Base-by-base conservation (phyloP, 2,329 filamentous ascomycete genomes). In the Monilinia vaccinii-corymbosi region DNA sequence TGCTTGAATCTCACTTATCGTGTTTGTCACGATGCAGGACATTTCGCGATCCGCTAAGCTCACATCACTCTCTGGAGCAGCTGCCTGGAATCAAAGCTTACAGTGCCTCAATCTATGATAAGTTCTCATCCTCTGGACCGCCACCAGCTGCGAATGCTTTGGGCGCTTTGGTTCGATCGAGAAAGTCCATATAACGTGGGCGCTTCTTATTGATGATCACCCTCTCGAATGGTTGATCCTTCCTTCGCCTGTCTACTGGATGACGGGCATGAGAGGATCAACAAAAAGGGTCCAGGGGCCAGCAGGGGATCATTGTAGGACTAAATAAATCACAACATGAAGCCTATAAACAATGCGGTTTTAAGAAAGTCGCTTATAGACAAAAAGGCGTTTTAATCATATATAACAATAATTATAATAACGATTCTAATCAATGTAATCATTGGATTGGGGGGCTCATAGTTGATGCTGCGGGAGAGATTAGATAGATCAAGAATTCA, bases 401-500 rank as follows among this genome's bases (percentile, higher is more conserved):
- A n/a, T n/a, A n/a, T n/a, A n/a, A n/a, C n/a, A n/a, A n/a, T n/a
- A n/a, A n/a, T n/a, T n/a, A n/a, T n/a, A n/a, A n/a, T n/a, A n/a
- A n/a, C n/a, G n/a, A n/a, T n/a, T n/a, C n/a, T n/a, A n/a, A n/a
- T n/a, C n/a, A n/a, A n/a, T n/a, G n/a, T n/a, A n/a, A n/a, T n/a
- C n/a, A n/a, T n/a, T 9, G 18, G 4, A 2, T 23, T 44, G 32
- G 8, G 32, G 18, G 6, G 25, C 9, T 45, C 42, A 25, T 45
- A 21, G 21, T 2, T 1, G 42, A 1, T 32, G 44, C 6, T 21
- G 16, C 21, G 38, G 32, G 16, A 3, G n/a, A 31, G 23, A 28
- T 4, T 14, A 28, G 11, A 36, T 56, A 23, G 44, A 45, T 63
- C 61, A 48, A 65, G 58, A 28, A 67, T 64, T 32, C 44, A 25